Percentiles rank a stretch among this genome's conserved stretches.
Conservation (phyloP, 192 early-diverging fungal species). For the Umbelopsis isabellina region DNA sequence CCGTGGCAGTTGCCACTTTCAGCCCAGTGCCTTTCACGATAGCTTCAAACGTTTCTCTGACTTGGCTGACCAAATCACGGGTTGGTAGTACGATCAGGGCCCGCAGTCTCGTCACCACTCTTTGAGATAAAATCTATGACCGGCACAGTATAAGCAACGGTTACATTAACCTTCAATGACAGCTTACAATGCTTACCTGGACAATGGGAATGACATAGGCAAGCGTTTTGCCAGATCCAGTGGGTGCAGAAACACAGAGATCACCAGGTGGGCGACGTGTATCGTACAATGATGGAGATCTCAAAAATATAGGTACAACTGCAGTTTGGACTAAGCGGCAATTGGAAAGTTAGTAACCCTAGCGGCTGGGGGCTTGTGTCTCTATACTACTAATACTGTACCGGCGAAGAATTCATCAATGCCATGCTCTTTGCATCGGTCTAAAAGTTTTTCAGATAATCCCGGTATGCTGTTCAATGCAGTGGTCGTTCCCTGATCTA, state of each 20-base stretch:
- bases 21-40: slow-evolving; percentile 79
- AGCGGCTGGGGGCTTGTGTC: neutral
- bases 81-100: slow-evolving; percentile 93
- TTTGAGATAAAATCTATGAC: slow-evolving; percentile 62
- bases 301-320: slow-evolving; percentile 80
- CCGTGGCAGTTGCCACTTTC: slow-evolving; percentile 71
- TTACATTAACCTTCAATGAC: neutral
- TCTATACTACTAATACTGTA: neutral
- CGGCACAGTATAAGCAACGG: neutral
- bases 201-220: slow-evolving; percentile 95
- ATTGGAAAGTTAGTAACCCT: neutral
- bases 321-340: slow-evolving; percentile 74
- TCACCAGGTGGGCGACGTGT: slow-evolving; percentile 82
- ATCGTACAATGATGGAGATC: slow-evolving; percentile 64
- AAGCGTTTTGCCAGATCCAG: slow-evolving; percentile 95
- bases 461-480: slow-evolving; percentile 49
- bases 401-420: slow-evolving; percentile 80
- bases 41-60: slow-evolving; percentile 81
- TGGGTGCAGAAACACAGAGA: slow-evolving; percentile 92
- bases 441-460: slow-evolving; percentile 66
- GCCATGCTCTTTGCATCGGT: slow-evolving; percentile 63
- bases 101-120: slow-evolving; percentile 80
- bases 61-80: slow-evolving; percentile 88
- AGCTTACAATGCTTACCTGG: slow-evolving; percentile 45
- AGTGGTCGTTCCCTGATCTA: slow-evolving; percentile 49